These are phyloP conservation scores for Phialophora expanda DNA, from an alignment of 2,329 filamentous ascomycete genomes.

Conservation along the genomic window DNA sequence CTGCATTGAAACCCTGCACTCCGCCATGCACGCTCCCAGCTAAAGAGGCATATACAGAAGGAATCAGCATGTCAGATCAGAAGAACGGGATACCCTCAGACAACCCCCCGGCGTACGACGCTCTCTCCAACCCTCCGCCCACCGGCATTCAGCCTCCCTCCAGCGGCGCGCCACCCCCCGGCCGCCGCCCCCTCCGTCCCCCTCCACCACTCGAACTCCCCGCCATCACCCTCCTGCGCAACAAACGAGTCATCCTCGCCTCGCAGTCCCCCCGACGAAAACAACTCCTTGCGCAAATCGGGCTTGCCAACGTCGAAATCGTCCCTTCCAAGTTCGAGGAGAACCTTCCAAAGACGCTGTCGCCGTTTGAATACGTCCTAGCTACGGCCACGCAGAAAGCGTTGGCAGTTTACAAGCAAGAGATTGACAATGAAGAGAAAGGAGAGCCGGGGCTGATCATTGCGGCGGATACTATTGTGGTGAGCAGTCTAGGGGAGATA, in stretches of 20 bases:
- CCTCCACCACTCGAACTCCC: conserved; percentile 74
- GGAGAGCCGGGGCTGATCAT: conserved; percentile 84
- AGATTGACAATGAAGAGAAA: conserved; percentile 60
- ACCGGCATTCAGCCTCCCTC: conserved; percentile 20
- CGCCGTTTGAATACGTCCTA: conserved; percentile 88
- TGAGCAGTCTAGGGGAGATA: conserved; percentile 74
- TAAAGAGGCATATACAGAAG: not conserved
- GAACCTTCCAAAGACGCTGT: conserved; percentile 78
- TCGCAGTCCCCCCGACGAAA: conserved; percentile 85
- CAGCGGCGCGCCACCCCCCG: conserved; percentile 21
- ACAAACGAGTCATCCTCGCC: conserved; percentile 83
- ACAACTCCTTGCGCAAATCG: conserved; percentile 78
- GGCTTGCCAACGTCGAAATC: conserved; percentile 81
- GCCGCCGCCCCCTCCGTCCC: conserved; percentile 31
- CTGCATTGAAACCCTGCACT: conserved; percentile 1
- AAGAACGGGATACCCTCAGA: conserved; percentile 28
- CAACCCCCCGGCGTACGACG: conserved; percentile 39
- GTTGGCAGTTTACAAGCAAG: conserved; percentile 69
- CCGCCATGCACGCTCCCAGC: not conserved
- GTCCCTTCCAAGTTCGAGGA: conserved; percentile 82
- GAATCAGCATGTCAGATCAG: conserved; percentile 24
- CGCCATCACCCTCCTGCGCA: conserved; percentile 74
- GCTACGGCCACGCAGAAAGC: conserved; percentile 85
- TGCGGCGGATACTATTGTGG: conserved; percentile 88
- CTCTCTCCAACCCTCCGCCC: conserved; percentile 28